Conservation (phyloP, 371 early-diverging fungal species). For the Saksenaea vasiformis region DNA sequence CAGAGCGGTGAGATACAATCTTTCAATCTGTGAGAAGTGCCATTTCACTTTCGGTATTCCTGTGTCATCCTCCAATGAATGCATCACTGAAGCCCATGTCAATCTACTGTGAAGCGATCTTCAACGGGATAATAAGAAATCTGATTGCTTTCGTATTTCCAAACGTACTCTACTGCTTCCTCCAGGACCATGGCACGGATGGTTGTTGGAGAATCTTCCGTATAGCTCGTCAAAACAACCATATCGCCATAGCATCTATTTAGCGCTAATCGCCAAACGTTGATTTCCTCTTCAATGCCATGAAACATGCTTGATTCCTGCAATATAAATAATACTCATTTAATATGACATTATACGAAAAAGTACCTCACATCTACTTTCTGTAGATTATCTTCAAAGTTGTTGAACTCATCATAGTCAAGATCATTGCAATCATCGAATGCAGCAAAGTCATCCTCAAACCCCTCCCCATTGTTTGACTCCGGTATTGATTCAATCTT, state of each 20-base stretch:
- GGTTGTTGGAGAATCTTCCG: not conserved
- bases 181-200: not conserved
- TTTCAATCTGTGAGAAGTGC: not conserved
- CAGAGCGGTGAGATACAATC: not conserved
- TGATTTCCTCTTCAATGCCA: not conserved
- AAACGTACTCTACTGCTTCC: slow-evolving; percentile 1
- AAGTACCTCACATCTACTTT: not conserved
- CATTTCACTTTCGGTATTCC: not conserved
- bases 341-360: not conserved
- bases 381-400: not conserved
- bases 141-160: not conserved
- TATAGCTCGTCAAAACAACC: not conserved
- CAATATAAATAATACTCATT: not conserved
- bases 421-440: slow-evolving; percentile 36
- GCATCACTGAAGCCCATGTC: not conserved
- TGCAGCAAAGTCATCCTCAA: not conserved
- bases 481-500: not conserved
- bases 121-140: not conserved
- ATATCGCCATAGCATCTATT: not conserved
- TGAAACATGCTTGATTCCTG: not conserved
- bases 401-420: not conserved
- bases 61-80: not conserved
- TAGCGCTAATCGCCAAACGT: not conserved
- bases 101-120: not conserved
- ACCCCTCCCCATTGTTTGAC: not conserved